Conservation (phyloP, 305 asterid genomes). For the Ilex paraguariensis region DNA sequence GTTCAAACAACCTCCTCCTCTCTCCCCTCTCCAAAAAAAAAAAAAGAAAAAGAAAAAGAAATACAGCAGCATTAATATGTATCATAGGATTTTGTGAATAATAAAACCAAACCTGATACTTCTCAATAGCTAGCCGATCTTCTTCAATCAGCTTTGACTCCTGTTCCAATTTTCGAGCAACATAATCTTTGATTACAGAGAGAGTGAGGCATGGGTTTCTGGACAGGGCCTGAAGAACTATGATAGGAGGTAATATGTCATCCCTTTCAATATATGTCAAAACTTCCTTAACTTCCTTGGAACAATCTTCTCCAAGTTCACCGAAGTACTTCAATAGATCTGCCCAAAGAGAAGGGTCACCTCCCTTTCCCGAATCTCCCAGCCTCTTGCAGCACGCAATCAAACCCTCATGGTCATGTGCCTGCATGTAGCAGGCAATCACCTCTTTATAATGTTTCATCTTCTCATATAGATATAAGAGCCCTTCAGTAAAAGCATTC, state of each 20-base stretch:
- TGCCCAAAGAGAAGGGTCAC: constrained; percentile 92
- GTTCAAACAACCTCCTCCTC: no score
- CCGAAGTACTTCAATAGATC: constrained; percentile 94
- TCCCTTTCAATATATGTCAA: constrained; percentile 84
- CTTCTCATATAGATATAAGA: constrained; percentile 83
- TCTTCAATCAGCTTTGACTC: constrained; percentile 92
- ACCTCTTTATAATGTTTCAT: constrained; percentile 94
- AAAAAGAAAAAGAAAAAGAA: no score
- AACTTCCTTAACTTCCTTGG: constrained; percentile 91
- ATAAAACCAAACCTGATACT: constrained; percentile 63
- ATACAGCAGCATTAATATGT: no score
- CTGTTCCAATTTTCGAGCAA: constrained; percentile 85
- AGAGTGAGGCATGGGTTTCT: constrained; percentile 88
- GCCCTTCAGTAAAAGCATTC: constrained; percentile 77
- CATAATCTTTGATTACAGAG: constrained; percentile 90
- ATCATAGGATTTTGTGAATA: no score
- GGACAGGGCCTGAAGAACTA: constrained; percentile 86
- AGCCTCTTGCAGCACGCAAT: constrained; percentile 96
- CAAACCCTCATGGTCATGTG: constrained; percentile 88
- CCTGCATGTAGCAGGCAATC: constrained; percentile 93
- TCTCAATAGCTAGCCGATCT: constrained; percentile 75
- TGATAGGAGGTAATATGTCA: constrained; percentile 89
- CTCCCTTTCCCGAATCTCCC: constrained; percentile 85
- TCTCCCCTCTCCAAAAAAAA: no score
- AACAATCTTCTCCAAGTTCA: constrained; percentile 99